Conservation (phyloP, 306 rosid species). For the Begonia peltatifolia region DNA sequence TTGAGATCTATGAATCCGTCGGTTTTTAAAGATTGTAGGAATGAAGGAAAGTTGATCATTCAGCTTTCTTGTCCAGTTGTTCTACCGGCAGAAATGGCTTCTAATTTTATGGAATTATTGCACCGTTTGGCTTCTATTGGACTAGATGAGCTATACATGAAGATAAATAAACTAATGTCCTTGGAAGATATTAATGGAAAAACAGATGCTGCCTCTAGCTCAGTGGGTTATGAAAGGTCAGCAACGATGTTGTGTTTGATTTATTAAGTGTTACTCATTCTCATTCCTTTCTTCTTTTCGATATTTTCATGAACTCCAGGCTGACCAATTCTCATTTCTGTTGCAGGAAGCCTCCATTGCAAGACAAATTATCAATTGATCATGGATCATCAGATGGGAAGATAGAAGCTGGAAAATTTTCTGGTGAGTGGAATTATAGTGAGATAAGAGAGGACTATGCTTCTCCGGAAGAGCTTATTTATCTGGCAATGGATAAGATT, state of each 20-base stretch:
- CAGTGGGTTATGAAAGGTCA: slow-evolving; percentile 27
- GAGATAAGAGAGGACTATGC: slow-evolving; percentile 16
- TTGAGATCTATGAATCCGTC: slow-evolving; percentile 55
- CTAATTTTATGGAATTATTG: slow-evolving; percentile 46
- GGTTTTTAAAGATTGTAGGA: slow-evolving; percentile 39
- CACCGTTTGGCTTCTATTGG: slow-evolving; percentile 40
- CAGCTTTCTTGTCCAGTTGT: slow-evolving; percentile 55
- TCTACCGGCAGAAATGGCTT: slow-evolving; percentile 54
- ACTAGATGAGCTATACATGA: slow-evolving; percentile 22
- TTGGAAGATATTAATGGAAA: slow-evolving; percentile 60
- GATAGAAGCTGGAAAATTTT: slow-evolving; percentile 20
- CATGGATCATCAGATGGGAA: slow-evolving; percentile 9
- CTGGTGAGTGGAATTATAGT: slow-evolving; percentile 4
- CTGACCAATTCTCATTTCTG: slow-evolving; percentile 10
- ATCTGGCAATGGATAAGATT: slow-evolving; percentile 26
- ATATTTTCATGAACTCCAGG: no score
- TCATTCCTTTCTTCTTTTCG: no score
- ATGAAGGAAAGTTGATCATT: slow-evolving; percentile 38
- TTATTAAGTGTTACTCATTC: background rate
- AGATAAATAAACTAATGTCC: slow-evolving; percentile 32
- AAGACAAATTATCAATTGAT: slow-evolving; percentile 9
- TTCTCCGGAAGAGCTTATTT: slow-evolving; percentile 37
- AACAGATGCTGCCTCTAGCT: slow-evolving; percentile 12
- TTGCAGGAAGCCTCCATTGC: slow-evolving; percentile 28
- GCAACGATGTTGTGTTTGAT: slow-evolving; percentile 9